phyloP scores from a whole-genome alignment of 768 basidiomycete species.

The Mycena amicta region DNA sequence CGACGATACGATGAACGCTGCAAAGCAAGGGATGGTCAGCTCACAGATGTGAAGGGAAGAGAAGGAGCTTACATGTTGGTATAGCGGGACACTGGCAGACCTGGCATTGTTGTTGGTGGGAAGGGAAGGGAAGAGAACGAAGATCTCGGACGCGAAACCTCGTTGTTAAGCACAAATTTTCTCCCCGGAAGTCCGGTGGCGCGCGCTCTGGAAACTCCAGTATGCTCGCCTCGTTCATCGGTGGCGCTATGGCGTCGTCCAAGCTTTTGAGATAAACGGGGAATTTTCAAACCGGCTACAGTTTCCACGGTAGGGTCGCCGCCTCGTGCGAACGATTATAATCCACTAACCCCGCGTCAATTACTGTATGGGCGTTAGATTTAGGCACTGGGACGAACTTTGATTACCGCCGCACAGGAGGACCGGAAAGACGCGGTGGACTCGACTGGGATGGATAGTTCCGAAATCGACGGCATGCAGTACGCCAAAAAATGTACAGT shows the following conservation, averaged over 20 bases:
- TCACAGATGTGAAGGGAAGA: background rate
- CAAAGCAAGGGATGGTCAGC: too few relatives aligned
- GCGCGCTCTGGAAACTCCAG: too few relatives aligned
- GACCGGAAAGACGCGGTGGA: too few relatives aligned
- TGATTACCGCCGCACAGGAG: too few relatives aligned
- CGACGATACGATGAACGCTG: background rate
- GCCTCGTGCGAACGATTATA: background rate
- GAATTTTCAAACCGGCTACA: too few relatives aligned
- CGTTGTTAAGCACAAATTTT: background rate
- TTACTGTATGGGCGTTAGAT: too few relatives aligned
- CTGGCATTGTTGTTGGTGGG: background rate
- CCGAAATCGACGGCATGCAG: too few relatives aligned
- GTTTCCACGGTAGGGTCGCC: too few relatives aligned
- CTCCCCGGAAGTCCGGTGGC: background rate
- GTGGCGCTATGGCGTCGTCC: background rate
- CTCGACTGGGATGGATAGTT: too few relatives aligned
- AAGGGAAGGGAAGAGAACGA: background rate
- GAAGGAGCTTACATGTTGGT: background rate
- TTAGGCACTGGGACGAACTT: too few relatives aligned
- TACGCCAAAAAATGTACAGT: too few relatives aligned
- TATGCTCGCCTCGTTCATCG: background rate
- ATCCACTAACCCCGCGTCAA: too few relatives aligned
- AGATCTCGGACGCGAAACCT: background rate
- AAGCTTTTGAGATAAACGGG: background rate
- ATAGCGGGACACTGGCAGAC: background rate